These are phyloP conservation scores for Sarocladium kiliense DNA, from an alignment of 2,329 filamentous ascomycete species.

Conservation along the genomic window DNA sequence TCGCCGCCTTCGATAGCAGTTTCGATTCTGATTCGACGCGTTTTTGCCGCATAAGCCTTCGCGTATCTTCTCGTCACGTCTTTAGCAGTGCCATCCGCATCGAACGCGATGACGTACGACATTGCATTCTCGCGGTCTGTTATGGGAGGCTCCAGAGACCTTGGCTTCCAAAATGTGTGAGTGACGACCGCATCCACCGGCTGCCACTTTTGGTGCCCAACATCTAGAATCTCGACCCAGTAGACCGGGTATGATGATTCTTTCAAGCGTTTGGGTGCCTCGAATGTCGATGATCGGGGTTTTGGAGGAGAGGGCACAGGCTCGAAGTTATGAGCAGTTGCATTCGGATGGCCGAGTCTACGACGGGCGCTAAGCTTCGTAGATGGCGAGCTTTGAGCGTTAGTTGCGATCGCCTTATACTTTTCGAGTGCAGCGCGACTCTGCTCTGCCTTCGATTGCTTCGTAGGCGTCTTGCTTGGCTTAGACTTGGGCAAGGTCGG, in stretches of 20 bases:
- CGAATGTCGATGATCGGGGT: conserved; percentile 21
- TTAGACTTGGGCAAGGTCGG: conserved; percentile 42
- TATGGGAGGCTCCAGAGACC: conserved; percentile 75
- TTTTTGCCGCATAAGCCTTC: conserved; percentile 88
- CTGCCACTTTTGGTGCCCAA: conserved; percentile 86
- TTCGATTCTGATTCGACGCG: conserved; percentile 75
- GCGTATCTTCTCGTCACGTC: conserved; percentile 87
- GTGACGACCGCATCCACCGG: conserved; percentile 83
- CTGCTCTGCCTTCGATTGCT: conserved; percentile 27
- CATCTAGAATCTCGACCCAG: conserved; percentile 90
- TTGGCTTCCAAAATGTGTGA: conserved; percentile 66
- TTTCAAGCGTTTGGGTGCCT: conserved; percentile 40
- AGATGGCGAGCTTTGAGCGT: neutral
- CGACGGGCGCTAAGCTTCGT: conserved; percentile 34
- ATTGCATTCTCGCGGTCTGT: conserved; percentile 72
- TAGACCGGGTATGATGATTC: conserved; percentile 80
- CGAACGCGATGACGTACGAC: conserved; percentile 80
- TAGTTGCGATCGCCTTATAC: conserved; percentile 27
- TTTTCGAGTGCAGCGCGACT: conserved; percentile 34
- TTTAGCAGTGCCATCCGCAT: conserved; percentile 68
- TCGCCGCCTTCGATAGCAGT: conserved; percentile 40
- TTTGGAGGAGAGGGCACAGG: conserved; percentile 36
- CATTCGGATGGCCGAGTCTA: conserved; percentile 49
- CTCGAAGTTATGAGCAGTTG: conserved; percentile 44
- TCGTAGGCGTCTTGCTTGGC: conserved; percentile 21